These are phyloP conservation scores for Malassezia dermatis DNA, from an alignment of 1,284 basidiomycete species.

Conservation along the genomic window DNA sequence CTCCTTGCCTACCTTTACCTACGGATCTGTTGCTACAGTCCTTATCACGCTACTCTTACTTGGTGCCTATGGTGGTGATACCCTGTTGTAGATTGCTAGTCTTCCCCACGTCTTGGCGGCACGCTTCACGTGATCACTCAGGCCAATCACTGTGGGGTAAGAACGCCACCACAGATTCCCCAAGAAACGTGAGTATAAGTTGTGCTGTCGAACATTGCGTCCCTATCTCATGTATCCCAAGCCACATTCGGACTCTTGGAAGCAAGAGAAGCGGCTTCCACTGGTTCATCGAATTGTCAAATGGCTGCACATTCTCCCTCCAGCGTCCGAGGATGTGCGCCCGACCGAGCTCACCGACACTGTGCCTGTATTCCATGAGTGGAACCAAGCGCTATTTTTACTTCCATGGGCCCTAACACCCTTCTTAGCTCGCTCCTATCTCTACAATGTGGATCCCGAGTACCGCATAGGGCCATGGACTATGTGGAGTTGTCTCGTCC, in stretches of 20 bases:
- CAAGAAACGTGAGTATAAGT: not conserved
- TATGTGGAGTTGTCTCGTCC: conserved; percentile 3
- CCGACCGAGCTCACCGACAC: not conserved
- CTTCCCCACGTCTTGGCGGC: not conserved
- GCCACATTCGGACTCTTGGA: conserved; percentile 7
- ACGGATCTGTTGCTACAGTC: not conserved
- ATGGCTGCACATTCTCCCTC: not conserved
- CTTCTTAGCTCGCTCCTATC: not conserved
- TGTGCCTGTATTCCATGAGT: conserved; percentile 3
- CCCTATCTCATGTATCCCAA: not conserved
- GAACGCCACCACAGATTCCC: not conserved
- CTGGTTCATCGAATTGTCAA: not conserved
- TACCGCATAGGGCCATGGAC: not conserved
- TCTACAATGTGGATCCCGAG: not conserved
- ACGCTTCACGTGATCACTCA: not conserved
- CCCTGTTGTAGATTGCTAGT: not conserved
- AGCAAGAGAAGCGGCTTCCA: not conserved
- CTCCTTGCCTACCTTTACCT: not conserved
- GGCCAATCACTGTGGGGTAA: not conserved
- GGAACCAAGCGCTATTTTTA: conserved; percentile 2
- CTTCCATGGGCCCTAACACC: conserved; percentile 1
- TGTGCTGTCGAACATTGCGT: not conserved
- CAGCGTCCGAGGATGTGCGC: not conserved
- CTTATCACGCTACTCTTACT: not conserved
- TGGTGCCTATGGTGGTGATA: not conserved